These are phyloP conservation scores for Arabidopsis arenosa DNA, from an alignment of 345 rosid species.

Conservation along the genomic window DNA sequence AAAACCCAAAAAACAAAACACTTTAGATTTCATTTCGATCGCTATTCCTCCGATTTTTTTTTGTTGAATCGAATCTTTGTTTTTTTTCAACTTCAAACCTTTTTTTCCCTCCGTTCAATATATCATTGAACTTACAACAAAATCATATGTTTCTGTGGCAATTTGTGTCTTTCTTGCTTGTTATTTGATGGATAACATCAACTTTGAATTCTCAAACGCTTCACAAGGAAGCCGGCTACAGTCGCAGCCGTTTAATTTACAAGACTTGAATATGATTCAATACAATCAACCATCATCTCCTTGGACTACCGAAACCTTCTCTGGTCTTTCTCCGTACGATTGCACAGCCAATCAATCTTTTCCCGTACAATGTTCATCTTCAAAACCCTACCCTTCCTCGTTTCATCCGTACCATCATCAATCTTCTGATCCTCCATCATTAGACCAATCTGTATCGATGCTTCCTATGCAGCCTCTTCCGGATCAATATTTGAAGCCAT, in stretches of 20 bases:
- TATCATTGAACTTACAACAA: conserved; percentile 27
- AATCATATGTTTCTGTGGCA: conserved; percentile 39
- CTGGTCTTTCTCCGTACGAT: conserved; percentile 34
- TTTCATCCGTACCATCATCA: conserved; percentile 38
- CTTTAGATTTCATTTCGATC: conserved; percentile 36
- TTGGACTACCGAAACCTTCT: conserved; percentile 31
- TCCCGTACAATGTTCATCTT: conserved; percentile 44
- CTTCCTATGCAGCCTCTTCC: conserved; percentile 31
- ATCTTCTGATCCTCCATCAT: conserved; percentile 24
- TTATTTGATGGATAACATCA: conserved; percentile 42
- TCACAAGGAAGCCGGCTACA: conserved; percentile 40
- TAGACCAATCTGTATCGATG: conserved; percentile 29
- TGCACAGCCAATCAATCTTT: conserved; percentile 30
- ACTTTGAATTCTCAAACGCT: conserved; percentile 41
- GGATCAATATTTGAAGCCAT: conserved; percentile 34
- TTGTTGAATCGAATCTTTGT: conserved; percentile 10
- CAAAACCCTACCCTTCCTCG: conserved; percentile 35
- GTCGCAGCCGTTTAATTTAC: conserved; percentile 34
- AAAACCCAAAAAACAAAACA: conserved; percentile 5
- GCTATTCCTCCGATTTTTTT: not conserved
- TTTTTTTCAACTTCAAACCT: not conserved
- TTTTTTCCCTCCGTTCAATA: conserved; percentile 3
- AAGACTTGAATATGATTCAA: conserved; percentile 42
- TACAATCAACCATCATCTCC: conserved; percentile 42
- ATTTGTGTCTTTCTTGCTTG: conserved; percentile 17